Conservation (phyloP, 2,329 filamentous ascomycete genomes). For the Aspergillus aculeatus region DNA sequence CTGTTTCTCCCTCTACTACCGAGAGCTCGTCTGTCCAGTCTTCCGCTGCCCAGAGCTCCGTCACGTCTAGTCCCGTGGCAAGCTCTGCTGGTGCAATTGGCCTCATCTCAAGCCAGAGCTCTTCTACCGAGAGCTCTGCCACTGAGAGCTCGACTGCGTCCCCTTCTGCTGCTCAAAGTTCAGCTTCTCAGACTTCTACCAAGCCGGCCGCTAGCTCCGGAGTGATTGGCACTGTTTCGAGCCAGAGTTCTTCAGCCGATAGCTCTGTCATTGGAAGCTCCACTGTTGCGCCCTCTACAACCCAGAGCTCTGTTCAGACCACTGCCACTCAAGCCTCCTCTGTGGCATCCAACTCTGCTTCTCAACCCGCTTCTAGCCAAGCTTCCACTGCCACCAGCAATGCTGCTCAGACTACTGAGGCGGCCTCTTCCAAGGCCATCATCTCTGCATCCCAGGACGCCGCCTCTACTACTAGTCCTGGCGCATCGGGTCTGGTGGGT, state of each 20-base stretch:
- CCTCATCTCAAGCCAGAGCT: not conserved
- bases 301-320: not conserved
- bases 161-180: not conserved
- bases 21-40: not conserved
- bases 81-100: not conserved
- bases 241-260: not conserved
- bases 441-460: not conserved
- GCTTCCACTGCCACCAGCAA: not conserved
- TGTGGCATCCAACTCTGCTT: not conserved
- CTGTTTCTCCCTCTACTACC: too few species aligned
- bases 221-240: not conserved
- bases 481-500: constrained; percentile 3
- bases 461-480: constrained; percentile 1
- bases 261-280: not conserved
- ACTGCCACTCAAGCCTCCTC: not conserved
- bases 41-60: not conserved
- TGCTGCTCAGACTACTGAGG: constrained; percentile 1
- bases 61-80: not conserved
- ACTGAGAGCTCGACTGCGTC: not conserved
- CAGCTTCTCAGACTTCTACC: not conserved
- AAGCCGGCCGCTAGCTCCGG: not conserved
- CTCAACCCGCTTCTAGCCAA: not conserved
- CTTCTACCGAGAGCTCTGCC: not conserved
- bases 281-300: not conserved
- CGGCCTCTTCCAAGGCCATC: not conserved